Percentiles rank a stretch among this genome's conserved stretches.
Evolutionary conservation across 1,139 yeast species (phyloP).

Genomic region (Lodderomyces parapsilosis): DNA sequence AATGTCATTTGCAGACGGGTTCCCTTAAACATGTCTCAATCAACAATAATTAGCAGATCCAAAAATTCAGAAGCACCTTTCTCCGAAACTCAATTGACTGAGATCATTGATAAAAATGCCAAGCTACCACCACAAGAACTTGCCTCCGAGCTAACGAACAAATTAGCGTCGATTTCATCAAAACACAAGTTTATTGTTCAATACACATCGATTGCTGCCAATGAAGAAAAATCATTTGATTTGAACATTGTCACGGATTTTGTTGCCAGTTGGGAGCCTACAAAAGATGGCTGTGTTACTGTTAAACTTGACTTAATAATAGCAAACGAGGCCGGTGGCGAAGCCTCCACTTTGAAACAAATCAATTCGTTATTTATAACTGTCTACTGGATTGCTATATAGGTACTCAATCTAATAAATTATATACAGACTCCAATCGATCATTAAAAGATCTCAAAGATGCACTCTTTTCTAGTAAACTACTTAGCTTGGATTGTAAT

Average conservation of each 20-base stretch:
- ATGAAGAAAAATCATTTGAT: conserved; percentile 11
- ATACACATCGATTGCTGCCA: conserved; percentile 17
- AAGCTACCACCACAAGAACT: conserved; percentile 6
- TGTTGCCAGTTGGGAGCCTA: conserved; percentile 41
- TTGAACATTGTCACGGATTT: conserved; percentile 25
- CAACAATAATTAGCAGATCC: conserved; percentile 10
- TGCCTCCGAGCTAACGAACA: conserved; percentile 15
- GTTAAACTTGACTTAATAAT: conserved; percentile 18
- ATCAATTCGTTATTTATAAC: conserved; percentile 20
- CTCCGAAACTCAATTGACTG: conserved; percentile 12
- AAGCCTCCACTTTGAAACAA: not conserved
- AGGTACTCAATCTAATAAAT: conserved; percentile 21
- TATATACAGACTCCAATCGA: conserved; percentile 26
- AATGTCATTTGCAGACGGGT: too few relatives aligned
- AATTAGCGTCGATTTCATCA: conserved; percentile 30
- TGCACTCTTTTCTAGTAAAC: conserved; percentile 1
- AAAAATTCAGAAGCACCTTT: conserved; percentile 13
- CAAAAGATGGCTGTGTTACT: conserved; percentile 36
- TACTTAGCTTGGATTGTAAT: conserved; percentile 19
- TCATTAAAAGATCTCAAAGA: conserved; percentile 24
- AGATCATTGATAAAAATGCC: conserved; percentile 8
- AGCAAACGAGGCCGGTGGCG: too few relatives aligned
- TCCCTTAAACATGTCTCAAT: conserved; percentile 4
- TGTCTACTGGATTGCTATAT: conserved; percentile 28
- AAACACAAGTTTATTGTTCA: conserved; percentile 38